Base-by-base conservation (phyloP, 176 grass and related monocot species). In the Aegilops longissima region DNA sequence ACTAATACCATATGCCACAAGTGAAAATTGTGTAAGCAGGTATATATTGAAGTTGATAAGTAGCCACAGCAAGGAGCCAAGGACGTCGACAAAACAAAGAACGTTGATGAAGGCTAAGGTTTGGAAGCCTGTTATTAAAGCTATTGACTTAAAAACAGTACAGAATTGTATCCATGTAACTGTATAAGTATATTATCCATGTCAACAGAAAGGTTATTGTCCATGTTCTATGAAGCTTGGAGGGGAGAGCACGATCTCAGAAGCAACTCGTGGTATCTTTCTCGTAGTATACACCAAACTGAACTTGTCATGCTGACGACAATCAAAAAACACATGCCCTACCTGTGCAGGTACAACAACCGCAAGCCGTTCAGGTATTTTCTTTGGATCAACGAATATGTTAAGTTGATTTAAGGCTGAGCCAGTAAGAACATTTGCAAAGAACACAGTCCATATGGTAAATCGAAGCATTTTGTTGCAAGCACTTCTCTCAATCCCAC, bases 391-490 rank as follows among this genome's bases (percentile, higher is more conserved):
- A 88, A 93, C 8, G 62, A 99, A 61, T 80, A 96, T 83, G 66
- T 90, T 2, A 5, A 87, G 1, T 87, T 91, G 89, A 86, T 64
- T 27, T 12, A 92, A 84, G 80, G 20, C 90, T 54, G 92, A 72
- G 36, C 94, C 97, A 66, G 87, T 93, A 82, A 99, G 92, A 79
- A 99, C 89, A 82, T 99, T 97, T 61, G 97, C 92, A 82, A 99
- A 97, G 78, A 97, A 97, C 36, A 97, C 73, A 44, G 87, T 93
- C 94, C 94, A 99, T 90, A 97, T 93, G 45, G 89, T 96, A 86
- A 99, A 99, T 52, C 83, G 83, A 78, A 99, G 92, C 97, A 99
- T 97, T 89, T 96, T 99, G 68, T 84, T 83, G 82, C 96, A 98
- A 69, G 96, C 94, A 92, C 93, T 96, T 91, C 80, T 89, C 85